A percentile compares a stretch with the other conserved stretches of the same genome.
Evolutionary conservation across 305 asterid genomes (phyloP).

Genomic region (Fraxinus greggii): DNA sequence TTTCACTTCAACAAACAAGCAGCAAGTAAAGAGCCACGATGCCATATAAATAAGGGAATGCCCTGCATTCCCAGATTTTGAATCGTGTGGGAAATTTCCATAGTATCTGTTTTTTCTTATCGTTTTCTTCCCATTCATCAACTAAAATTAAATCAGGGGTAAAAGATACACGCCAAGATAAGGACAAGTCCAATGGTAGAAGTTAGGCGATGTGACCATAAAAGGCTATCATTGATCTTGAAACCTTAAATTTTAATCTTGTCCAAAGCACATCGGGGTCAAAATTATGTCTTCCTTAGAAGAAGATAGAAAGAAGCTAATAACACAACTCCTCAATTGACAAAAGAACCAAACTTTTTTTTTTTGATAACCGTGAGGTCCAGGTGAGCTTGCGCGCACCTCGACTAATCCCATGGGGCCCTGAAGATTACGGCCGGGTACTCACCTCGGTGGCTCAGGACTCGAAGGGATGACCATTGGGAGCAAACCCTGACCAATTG

Average conservation of each 20-base stretch:
- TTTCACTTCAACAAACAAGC: not conserved
- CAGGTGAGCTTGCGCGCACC: too few relatives aligned
- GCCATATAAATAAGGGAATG: not conserved
- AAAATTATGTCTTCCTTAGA: not conserved
- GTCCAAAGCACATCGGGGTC: not conserved
- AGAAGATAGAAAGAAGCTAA: not conserved
- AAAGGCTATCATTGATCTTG: not conserved
- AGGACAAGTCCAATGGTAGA: not conserved
- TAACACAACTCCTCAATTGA: not conserved
- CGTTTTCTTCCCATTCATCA: not conserved
- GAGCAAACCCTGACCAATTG: too few relatives aligned
- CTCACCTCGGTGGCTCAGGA: too few relatives aligned
- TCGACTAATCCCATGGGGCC: too few relatives aligned
- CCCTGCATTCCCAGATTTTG: not conserved
- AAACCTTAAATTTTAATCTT: not conserved
- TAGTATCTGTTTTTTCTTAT: not conserved
- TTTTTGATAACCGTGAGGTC: too few relatives aligned
- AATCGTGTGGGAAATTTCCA: not conserved
- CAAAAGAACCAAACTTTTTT: not conserved
- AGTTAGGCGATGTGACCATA: not conserved
- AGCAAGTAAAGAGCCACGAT: not conserved
- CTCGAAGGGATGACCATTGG: too few relatives aligned
- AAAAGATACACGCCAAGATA: not conserved
- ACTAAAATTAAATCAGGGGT: not conserved
- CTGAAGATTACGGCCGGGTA: too few relatives aligned